phyloP scores from a whole-genome alignment of 2,329 filamentous ascomycete genomes.

The Verticillium nonalfalfae region DNA sequence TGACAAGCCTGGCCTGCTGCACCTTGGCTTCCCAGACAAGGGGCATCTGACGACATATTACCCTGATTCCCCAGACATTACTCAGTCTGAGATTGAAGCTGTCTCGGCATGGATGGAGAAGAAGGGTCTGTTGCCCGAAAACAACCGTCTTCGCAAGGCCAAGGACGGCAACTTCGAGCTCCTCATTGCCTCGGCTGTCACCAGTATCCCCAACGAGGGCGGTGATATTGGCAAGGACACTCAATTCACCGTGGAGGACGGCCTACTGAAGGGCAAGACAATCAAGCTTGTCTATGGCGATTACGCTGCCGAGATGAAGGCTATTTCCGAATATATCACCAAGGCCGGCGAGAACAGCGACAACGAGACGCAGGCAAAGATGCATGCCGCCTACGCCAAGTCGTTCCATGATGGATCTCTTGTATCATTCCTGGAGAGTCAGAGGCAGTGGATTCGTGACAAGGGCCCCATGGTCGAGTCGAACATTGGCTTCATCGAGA shows the following conservation, averaged over 20 bases:
- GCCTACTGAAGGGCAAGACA: conserved; percentile 57
- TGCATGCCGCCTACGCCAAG: conserved; percentile 67
- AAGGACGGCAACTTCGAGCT: conserved; percentile 61
- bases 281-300: conserved; percentile 71
- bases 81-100: conserved; percentile 65
- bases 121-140: conserved; percentile 67
- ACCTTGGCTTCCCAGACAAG: conserved; percentile 67
- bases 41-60: conserved; percentile 81
- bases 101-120: conserved; percentile 68
- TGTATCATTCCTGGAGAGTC: conserved; percentile 72
- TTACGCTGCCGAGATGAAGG: conserved; percentile 63
- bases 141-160: conserved; percentile 68
- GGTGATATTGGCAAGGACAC: conserved; percentile 64
- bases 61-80: conserved; percentile 68
- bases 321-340: conserved; percentile 59
- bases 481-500: conserved; percentile 81
- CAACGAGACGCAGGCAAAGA: conserved; percentile 68
- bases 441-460: conserved; percentile 77
- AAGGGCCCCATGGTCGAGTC: conserved; percentile 75
- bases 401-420: conserved; percentile 72
- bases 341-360: conserved; percentile 63
- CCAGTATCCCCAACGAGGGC: conserved; percentile 51
- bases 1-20: conserved; percentile 58
- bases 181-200: conserved; percentile 64
- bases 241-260: conserved; percentile 53